Percentiles rank a stretch among this genome's conserved stretches.
Evolutionary conservation across 2,329 filamentous ascomycete species (phyloP).

Genomic region (Colletotrichum ledebouriae): DNA sequence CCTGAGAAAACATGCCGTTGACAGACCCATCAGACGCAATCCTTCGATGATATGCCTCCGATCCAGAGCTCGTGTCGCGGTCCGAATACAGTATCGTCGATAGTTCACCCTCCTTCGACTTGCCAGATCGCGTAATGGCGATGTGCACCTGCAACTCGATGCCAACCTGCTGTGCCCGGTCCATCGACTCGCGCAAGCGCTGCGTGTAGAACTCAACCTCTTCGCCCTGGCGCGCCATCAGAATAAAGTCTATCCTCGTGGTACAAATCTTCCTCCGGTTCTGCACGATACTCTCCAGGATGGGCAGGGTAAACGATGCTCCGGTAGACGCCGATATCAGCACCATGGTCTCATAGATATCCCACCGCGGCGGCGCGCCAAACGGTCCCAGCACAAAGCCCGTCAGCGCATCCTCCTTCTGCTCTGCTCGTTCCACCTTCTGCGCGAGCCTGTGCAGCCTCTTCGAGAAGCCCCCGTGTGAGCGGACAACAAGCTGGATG

Average conservation of each 20-base stretch:
- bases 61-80: constrained; percentile 28
- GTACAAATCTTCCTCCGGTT: constrained; percentile 59
- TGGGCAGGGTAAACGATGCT: constrained; percentile 72
- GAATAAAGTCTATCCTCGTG: constrained; percentile 65
- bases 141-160: constrained; percentile 67
- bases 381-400: constrained; percentile 70
- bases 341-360: constrained; percentile 70
- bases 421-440: constrained; percentile 25
- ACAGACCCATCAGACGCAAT: constrained; percentile 18
- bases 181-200: constrained; percentile 61
- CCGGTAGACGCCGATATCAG: constrained; percentile 73
- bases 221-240: constrained; percentile 64
- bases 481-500: constrained; percentile 69
- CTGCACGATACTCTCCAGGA: constrained; percentile 67
- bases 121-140: constrained; percentile 61
- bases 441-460: constrained; percentile 59
- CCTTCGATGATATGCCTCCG: constrained; percentile 22
- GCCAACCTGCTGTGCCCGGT: constrained; percentile 57
- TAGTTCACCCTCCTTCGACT: constrained; percentile 47
- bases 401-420: constrained; percentile 51
- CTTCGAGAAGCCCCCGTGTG: constrained; percentile 69
- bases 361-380: constrained; percentile 67
- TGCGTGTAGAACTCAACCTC: constrained; percentile 69
- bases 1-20: constrained; percentile 10
- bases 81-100: constrained; percentile 41